Evolutionary conservation across 768 basidiomycete species (phyloP), one percentile per base, ranked within the genome.

Genomic region (Xerocomellus dryophilus): DNA sequence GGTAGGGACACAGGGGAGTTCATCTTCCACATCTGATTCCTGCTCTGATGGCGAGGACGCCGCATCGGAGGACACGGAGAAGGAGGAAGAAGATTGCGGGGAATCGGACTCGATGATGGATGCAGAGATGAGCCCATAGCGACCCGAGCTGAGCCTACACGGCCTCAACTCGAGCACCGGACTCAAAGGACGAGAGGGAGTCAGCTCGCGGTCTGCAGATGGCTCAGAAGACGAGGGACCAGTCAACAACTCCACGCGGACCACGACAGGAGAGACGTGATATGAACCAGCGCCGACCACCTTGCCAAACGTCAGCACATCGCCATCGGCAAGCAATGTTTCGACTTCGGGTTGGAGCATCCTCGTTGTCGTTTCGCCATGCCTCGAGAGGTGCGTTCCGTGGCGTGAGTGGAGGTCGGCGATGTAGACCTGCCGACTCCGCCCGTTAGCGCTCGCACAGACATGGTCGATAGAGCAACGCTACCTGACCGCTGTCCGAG

Each of bases 241-340:
- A 18, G 48, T 57, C 42, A 84, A 57, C 36, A 90, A 70, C 66
- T 84, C 78, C 34, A 89, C 77, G 23, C 81, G 77, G 40, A 74
- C 84, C 21, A 81, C 79, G 39, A 90, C 74, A 12, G 88, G 88
- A 4, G 75, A 74, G 29, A 90, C 88, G 25, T 77, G 70, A 48
- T 80, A 80, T 21, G 79, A 76, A 44, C 81, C 80, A 55, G 80
- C 79, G 35, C 83, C 85, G 1, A 92, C 89, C 6, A 78, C 73
- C 71, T 90, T 91, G 60, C 89, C 89, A 62, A 92, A 88, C 2
- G 87, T 90, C 53, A 92, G 61, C 31, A 81, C 67, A 64, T 90
- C 89, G 54, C 86, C 87, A 62, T 89, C 82, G 39, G 74, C 63
- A 43, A 92, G 81, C 36, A 75, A 64, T 31, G 76, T 79, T 27